These are phyloP conservation scores for Cytospora mali DNA, from an alignment of 2,329 filamentous ascomycete species.

Conservation along the genomic window DNA sequence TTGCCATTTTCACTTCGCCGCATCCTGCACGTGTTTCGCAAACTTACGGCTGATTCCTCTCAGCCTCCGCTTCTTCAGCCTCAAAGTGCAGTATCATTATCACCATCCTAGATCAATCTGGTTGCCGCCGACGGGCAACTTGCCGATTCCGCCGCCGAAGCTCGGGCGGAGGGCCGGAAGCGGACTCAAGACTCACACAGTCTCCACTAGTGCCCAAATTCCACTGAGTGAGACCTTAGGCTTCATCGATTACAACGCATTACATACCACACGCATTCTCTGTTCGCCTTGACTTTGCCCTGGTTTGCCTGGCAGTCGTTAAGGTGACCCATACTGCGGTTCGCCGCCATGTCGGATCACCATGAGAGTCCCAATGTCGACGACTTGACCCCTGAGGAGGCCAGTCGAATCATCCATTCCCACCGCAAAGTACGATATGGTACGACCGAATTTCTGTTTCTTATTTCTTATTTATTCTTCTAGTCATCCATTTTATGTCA, in stretches of 20 bases:
- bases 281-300: neutral
- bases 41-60: neutral
- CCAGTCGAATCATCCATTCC: slow-evolving; percentile 69
- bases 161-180: neutral
- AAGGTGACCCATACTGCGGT: slow-evolving; percentile 11
- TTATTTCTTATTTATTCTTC: too few relatives aligned
- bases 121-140: neutral
- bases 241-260: neutral
- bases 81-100: neutral
- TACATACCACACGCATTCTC: neutral
- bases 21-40: neutral
- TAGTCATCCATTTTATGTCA: neutral
- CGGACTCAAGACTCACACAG: too few relatives aligned
- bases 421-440: slow-evolving; percentile 71
- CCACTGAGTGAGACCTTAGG: neutral
- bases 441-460: slow-evolving; percentile 44
- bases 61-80: neutral
- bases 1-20: neutral
- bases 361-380: slow-evolving; percentile 52
- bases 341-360: slow-evolving; percentile 47
- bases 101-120: neutral
- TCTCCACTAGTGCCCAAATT: neutral
- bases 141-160: neutral
- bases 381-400: slow-evolving; percentile 65
- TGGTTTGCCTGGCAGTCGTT: slow-evolving; percentile 1